A percentile compares a stretch with the other conserved stretches of the same genome.
Conservation (phyloP, 805 yeast genomes). For the Lachancea waltii region DNA sequence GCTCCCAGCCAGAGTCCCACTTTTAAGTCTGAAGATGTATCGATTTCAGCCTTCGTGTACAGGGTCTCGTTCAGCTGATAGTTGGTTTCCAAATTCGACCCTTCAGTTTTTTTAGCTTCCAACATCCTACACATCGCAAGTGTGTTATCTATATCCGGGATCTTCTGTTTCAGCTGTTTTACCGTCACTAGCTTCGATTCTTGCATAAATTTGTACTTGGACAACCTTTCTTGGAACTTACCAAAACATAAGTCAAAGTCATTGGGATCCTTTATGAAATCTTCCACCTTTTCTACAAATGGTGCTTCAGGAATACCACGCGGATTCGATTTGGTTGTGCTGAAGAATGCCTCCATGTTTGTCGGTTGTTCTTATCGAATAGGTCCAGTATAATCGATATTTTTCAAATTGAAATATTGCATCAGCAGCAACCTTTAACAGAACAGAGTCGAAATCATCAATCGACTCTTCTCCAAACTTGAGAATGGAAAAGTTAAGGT, state of each 20-base stretch:
- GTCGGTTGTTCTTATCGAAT: no score
- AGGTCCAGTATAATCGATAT: no score
- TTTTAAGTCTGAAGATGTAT: conserved; percentile 42
- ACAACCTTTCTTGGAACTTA: conserved; percentile 78
- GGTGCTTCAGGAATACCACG: conserved; percentile 97
- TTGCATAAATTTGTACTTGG: conserved; percentile 87
- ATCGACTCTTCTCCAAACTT: no score
- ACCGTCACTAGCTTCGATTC: conserved; percentile 28
- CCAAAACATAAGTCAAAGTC: conserved; percentile 67
- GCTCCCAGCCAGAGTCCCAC: conserved; percentile 98
- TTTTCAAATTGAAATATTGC: no score
- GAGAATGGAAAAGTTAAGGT: no score
- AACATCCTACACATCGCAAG: conserved; percentile 63
- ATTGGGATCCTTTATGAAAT: conserved; percentile 56
- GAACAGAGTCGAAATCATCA: no score
- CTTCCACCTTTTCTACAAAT: conserved; percentile 78
- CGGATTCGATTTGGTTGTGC: conserved; percentile 65
- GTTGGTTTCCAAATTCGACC: conserved; percentile 55
- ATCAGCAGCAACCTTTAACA: no score
- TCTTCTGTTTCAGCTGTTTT: conserved; percentile 41
- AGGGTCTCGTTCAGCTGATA: conserved; percentile 92
- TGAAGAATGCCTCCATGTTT: conserved; percentile 30
- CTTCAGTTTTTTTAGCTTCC: conserved; percentile 39
- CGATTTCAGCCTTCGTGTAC: conserved; percentile 73
- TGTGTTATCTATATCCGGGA: conserved; percentile 92